Base-by-base conservation (phyloP, 1,284 basidiomycete species). In the Stygiomarasmius scandens region DNA sequence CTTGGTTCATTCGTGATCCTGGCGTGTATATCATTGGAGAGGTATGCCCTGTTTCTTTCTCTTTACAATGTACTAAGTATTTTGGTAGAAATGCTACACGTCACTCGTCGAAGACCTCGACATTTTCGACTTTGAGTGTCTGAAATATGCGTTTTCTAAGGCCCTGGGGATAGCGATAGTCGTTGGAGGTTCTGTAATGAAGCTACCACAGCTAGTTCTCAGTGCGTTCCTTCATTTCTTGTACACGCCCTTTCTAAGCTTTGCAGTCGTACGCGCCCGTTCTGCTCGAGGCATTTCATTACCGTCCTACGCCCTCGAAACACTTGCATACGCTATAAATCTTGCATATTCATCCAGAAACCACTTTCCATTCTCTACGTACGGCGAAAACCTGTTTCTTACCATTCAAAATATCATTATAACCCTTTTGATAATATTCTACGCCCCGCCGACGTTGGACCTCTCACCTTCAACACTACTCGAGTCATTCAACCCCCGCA, bases 111-210 rank as follows among this genome's bases (percentile, higher is more conserved):
- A 94, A 76, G 86, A 98, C 72, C 84, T 96, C 58, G 77, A 98
- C 72, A 66, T 97, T 20, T 75, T 74, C n/a, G 89, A 96, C 69
- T 77, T 85, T 4, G 79, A 89, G 59, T 99, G 96, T 71, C 78
- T 99, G 69, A 95, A 95, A 71, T 93, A 94, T 71, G 86, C 93
- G 2, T 73, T 98, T 52, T 97, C 95, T 2, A 99, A 98, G 69
- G 93, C 87, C 0, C 79, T 99, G 4, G 96, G 96, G 0, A 76
- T 98, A 24, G 96, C 90, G 0, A 96, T 99, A 61, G 95, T 98
- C 45, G 77, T 93, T 1, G 96, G 95, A 51, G 95, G 96, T 1
- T 89, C 90, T 23, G 93, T 98, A 61, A 93, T 98, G 86, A 98
- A 98, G 75, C 82, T 98, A 11, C 96, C 96, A 2, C 96, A 98